Conservation (phyloP, 2,329 filamentous ascomycete genomes). For the Plenodomus tracheiphilus region DNA sequence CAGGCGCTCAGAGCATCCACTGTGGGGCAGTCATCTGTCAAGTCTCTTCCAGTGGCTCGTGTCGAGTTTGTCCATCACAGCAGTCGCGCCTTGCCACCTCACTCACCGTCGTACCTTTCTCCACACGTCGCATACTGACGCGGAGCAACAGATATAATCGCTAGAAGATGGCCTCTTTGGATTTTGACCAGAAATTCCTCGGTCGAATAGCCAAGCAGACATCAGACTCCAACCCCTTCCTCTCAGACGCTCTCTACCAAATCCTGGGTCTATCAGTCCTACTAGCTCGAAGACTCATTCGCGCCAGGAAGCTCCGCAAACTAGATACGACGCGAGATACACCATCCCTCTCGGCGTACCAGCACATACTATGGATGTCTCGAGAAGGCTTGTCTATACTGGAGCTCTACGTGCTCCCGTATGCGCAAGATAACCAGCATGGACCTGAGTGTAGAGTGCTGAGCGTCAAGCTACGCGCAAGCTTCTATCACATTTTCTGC, state of each 20-base stretch:
- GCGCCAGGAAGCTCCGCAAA: conserved; percentile 79
- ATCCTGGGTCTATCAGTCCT: conserved; percentile 88
- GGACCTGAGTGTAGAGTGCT: conserved; percentile 81
- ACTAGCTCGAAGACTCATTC: conserved; percentile 79
- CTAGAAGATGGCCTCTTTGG: conserved; percentile 82
- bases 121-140: conserved; percentile 4
- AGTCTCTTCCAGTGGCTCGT: background rate
- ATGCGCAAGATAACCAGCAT: conserved; percentile 70
- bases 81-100: conserved; percentile 1
- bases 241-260: conserved; percentile 84
- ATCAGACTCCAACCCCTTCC: conserved; percentile 73
- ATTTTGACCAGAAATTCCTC: conserved; percentile 97
- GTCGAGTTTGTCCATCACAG: background rate
- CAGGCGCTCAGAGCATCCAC: background rate
- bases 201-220: conserved; percentile 83
- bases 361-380: conserved; percentile 93
- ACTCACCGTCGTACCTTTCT: background rate
- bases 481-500: conserved; percentile 95
- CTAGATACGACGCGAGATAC: conserved; percentile 79
- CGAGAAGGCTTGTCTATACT: conserved; percentile 87
- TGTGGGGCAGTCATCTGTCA: background rate
- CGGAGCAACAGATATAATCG: conserved; percentile 2
- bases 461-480: conserved; percentile 87
- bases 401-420: conserved; percentile 80
- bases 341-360: conserved; percentile 79